Evolutionary conservation across 371 early-diverging fungal species (phyloP), one percentile per base, ranked within the genome.

Genomic region (Zancudomyces culisetae): DNA sequence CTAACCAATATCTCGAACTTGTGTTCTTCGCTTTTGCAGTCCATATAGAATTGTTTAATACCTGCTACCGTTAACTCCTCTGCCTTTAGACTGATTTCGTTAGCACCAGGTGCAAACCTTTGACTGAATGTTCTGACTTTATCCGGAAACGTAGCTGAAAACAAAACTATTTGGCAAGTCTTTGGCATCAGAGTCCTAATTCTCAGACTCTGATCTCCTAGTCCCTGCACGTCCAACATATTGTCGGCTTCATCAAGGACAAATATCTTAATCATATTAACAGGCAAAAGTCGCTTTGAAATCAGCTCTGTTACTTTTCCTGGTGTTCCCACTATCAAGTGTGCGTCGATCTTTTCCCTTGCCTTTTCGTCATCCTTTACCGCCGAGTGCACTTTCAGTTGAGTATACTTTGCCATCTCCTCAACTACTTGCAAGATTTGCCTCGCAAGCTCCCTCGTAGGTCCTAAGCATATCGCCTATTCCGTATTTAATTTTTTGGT

Each of bases 41-140:
- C 91, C 76, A 98, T 85, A 69, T 94, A 97, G 59, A 88, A 89
- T 71, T 98, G 95, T 60, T 87, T 86, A 66, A 99, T 98, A 1
- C 79, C 84, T 23, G 90, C 90, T 19, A 98, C 95, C 2, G 87
- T 87, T 3, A 93, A 69, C 58, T 98, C 97, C 51, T 90, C 83
- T 27, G 78, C 74, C 56, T 83, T 79, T 49, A 96, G 74, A 0
- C 75, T 75, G 53, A 96, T 84, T 64, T 82, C 76, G 64, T 90
- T 85, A 21, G 93, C 85, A 28, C 80, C 61, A 15, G 91, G 88
- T 0, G 85, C 85, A 59, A 90, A 80, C 26, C 72, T 65, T 30
- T 67, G 53, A 2, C 97, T 90, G 58, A 88, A 92, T 20, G 55
- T 47, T 13, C 83, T 77, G 23, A 96, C 84, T 18, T 75, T 61